A percentile compares a stretch with the other conserved stretches of the same genome.
These are phyloP conservation scores for Xylariaceae sp. DNA, from an alignment of 2,329 filamentous ascomycete genomes.

Conservation along the genomic window DNA sequence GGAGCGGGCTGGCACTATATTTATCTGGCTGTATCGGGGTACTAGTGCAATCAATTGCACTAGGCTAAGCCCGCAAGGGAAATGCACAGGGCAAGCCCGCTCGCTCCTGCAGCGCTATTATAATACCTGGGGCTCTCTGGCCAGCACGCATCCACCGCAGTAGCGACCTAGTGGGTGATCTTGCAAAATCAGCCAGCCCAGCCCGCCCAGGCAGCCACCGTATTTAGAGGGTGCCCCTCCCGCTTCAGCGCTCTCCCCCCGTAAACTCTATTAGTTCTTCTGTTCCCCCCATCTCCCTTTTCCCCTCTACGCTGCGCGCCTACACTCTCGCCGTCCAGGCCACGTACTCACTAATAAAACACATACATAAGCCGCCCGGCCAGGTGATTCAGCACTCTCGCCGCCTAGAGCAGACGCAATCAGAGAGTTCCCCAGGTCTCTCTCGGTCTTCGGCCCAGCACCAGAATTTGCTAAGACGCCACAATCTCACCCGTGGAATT, in stretches of 20 bases:
- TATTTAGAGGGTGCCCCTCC: slow-evolving; percentile 31
- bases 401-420: not conserved
- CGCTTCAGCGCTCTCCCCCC: slow-evolving; percentile 24
- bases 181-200: slow-evolving; percentile 30
- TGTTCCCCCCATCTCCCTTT: slow-evolving; percentile 13
- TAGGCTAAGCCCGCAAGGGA: slow-evolving; percentile 14
- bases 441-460: slow-evolving; percentile 8
- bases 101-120: not conserved
- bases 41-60: not conserved
- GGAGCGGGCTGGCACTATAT: not conserved
- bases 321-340: slow-evolving; percentile 5
- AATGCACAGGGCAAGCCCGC: slow-evolving; percentile 3
- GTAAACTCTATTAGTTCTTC: slow-evolving; percentile 26
- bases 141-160: slow-evolving; percentile 18
- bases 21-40: not conserved
- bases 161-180: slow-evolving; percentile 20
- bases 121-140: not conserved
- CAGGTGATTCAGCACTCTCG: slow-evolving; percentile 9
- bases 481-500: slow-evolving; percentile 17
- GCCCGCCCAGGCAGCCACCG: slow-evolving; percentile 21
- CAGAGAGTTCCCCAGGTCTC: not conserved
- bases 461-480: slow-evolving; percentile 17
- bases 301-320: not conserved
- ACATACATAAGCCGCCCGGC: not conserved
- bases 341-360: slow-evolving; percentile 7